These are phyloP conservation scores for Fraxinus ornus DNA, from an alignment of 305 asterid genomes.

Conservation along the genomic window DNA sequence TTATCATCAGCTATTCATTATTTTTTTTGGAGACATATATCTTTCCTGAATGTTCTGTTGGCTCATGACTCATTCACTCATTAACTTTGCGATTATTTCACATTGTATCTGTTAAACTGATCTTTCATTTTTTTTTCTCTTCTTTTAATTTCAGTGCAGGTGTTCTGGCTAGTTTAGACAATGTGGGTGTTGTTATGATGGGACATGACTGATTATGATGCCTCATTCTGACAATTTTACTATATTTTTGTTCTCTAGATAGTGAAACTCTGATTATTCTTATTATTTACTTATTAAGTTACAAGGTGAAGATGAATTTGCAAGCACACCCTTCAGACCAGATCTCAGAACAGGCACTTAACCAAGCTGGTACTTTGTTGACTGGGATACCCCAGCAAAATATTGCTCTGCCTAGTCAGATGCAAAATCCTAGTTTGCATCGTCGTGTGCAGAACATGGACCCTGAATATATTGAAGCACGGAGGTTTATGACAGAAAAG, in stretches of 20 bases:
- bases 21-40: background rate
- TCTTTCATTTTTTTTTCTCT: background rate
- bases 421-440: constrained; percentile 67
- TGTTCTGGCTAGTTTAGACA: constrained; percentile 17
- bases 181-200: constrained; percentile 8
- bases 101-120: background rate
- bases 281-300: constrained; percentile 29
- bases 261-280: constrained; percentile 21
- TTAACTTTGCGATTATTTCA: background rate
- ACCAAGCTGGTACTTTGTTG: constrained; percentile 54
- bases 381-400: constrained; percentile 62
- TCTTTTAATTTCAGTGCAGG: constrained; percentile 32
- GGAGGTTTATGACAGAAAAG: constrained; percentile 51
- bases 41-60: constrained; percentile 3
- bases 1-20: background rate
- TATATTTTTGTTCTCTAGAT: constrained; percentile 24
- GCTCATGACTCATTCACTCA: background rate
- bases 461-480: constrained; percentile 47
- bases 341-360: constrained; percentile 70
- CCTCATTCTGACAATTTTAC: constrained; percentile 13
- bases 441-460: constrained; percentile 52
- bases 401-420: constrained; percentile 53
- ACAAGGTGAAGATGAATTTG: constrained; percentile 55
- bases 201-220: constrained; percentile 14
- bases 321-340: constrained; percentile 75